Evolutionary conservation across 306 rosid species (phyloP), one percentile per base, ranked within the genome.

Genomic region (Cajanus cajan): DNA sequence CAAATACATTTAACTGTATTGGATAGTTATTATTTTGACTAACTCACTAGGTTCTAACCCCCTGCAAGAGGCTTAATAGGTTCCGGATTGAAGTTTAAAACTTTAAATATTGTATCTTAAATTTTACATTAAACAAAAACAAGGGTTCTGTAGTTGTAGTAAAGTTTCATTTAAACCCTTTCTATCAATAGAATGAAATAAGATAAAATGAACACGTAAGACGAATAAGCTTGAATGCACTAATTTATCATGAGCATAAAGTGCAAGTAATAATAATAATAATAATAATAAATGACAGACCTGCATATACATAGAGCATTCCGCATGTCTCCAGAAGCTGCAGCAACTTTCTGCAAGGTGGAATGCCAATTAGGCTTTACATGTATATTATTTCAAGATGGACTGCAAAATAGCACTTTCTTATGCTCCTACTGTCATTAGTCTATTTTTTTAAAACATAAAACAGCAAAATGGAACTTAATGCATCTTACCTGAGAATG

Each of bases 261-360:
- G 37, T 1, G 16, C 41, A 34, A 16, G 15, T 45, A 33, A 50
- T n/a, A 40, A 69, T 22, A 39, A 64, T 24, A 48, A 43, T 51
- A 44, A 51, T 47, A 57, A 76, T 16, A 54, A 79, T 16, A 37
- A 66, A 77, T 54, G 78, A 78, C 96, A 79, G 3, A 91, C 98
- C 98, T 84, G 89, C 96, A 91, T 73, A 95, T 84, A 77, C 86
- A 85, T 21, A 92, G 98, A 70, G 97, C 98, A 81, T 89, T 92
- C 52, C 99, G 88, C 99, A 93, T 95, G 85, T 95, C 99, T 63
- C 99, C 99, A 62, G 96, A 92, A 77, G 90, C 90, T 21, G 97
- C 94, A 62, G 97, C 97, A 71, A 95, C 96, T 95, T 91, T 95
- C 99, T 95, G 98, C 82, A 80, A 80, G 19, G 62, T 43, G 33